phyloP scores from a whole-genome alignment of 495 filamentous ascomycete genomes.

The Neurospora terricola region DNA sequence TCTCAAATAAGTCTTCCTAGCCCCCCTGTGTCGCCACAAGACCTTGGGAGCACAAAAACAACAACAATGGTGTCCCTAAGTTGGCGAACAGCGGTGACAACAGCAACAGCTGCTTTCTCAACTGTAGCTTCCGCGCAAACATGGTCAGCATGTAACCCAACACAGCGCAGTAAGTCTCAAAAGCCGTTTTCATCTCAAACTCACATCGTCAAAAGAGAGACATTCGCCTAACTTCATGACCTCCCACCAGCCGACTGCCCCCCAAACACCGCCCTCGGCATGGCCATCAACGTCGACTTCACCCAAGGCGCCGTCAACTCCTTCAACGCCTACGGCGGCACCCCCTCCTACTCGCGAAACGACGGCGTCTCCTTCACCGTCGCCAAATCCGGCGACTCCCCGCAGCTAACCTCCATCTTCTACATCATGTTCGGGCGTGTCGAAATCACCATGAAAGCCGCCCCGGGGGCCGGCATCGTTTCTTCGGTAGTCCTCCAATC shows the following conservation, averaged over 20 bases:
- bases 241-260: slow-evolving; percentile 42
- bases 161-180: slow-evolving; percentile 13
- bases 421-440: slow-evolving; percentile 81
- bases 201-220: not conserved
- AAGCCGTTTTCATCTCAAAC: not conserved
- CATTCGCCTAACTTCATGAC: too few species aligned
- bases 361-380: slow-evolving; percentile 84
- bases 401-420: slow-evolving; percentile 64
- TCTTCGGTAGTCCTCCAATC: slow-evolving; percentile 82
- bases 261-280: slow-evolving; percentile 72
- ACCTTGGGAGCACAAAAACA: not conserved
- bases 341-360: slow-evolving; percentile 51
- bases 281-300: slow-evolving; percentile 71
- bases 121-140: slow-evolving; percentile 17
- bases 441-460: slow-evolving; percentile 60
- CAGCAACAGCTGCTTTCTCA: slow-evolving; percentile 1
- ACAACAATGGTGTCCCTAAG: slow-evolving; percentile 6
- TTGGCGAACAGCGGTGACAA: slow-evolving; percentile 11
- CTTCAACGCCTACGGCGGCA: slow-evolving; percentile 57
- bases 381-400: slow-evolving; percentile 68
- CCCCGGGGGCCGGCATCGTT: slow-evolving; percentile 63
- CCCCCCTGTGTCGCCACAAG: not conserved
- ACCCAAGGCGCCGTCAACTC: slow-evolving; percentile 57
- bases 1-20: not conserved
- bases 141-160: slow-evolving; percentile 25